Evolutionary conservation across 495 filamentous ascomycete genomes (phyloP), one percentile per base, ranked within the genome.

Genomic region (Hyaloscypha hepaticicola): DNA sequence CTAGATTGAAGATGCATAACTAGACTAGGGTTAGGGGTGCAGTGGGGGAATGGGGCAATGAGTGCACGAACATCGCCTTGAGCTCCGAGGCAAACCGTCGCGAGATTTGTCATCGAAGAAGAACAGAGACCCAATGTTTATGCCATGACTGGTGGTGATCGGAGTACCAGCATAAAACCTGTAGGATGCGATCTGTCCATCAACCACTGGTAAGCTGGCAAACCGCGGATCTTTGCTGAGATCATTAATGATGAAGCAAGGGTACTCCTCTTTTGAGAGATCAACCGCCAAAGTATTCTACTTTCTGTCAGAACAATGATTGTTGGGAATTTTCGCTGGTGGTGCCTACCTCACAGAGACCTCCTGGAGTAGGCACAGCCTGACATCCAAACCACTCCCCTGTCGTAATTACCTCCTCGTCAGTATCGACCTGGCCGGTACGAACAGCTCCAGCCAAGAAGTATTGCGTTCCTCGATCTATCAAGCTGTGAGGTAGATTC

Each of bases 101-200:
- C 81, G 76, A 9, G 85, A 79, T 48, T 78, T 74, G 41, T 83
- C 76, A 69, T 92, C 89, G 5, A 91, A 70, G 11, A 91, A 77
- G 61, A 86, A 90, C 48, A 91, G 79, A 16, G 83, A 86, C 21
- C 90, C 90, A 66, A 93, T 87, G 34, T 88, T 87, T 70, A 90
- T 81, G 8, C 85, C 87, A 16, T 80, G 82, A 2, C 81, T 85
- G 0, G 87, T 90, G 2, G 85, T 83, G 29, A 93, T 82, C 0
- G 88, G 87, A 3, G 84, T 83, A n/a, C 83, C 87, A 4, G 85
- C 85, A 67, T 90, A 90, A 71, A 88, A 90, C n/a, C 77, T 72
- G 19, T 63, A 69, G 0, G 55, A 53, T 48, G 78, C 73, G 41
- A 76, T 58, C 3, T 78, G 70, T 77, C 78, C 77, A 41, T 72